Conservation (phyloP, 1,284 basidiomycete species). For the Lentinula novae-zelandiae region DNA sequence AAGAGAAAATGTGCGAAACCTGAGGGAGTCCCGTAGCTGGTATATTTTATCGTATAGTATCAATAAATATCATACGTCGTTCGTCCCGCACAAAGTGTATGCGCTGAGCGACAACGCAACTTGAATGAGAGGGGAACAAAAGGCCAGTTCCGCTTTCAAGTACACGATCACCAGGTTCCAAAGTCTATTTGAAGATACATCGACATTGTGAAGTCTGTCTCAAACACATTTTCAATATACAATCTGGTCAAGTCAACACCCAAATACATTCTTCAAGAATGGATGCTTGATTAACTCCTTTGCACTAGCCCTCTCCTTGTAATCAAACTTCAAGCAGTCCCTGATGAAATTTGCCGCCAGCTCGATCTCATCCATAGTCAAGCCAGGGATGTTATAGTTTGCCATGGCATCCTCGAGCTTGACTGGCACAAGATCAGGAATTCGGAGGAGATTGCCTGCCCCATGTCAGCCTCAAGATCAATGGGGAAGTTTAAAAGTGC, state of each 20-base stretch:
- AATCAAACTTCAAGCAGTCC: constrained; percentile 6
- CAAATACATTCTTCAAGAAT: background rate
- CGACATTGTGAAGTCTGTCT: too few species aligned
- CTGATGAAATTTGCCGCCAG: constrained; percentile 9
- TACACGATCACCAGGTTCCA: too few species aligned
- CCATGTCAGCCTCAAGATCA: background rate
- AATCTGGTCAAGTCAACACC: background rate
- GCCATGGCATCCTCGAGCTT: constrained; percentile 8
- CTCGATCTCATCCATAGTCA: constrained; percentile 1
- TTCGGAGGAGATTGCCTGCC: constrained; percentile 8
- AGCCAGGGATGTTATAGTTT: constrained; percentile 12
- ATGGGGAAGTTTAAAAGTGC: background rate
- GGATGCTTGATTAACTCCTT: background rate
- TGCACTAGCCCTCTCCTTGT: constrained; percentile 4
- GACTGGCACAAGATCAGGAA: constrained; percentile 7
- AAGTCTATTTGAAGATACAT: too few species aligned
- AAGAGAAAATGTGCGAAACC: constrained; percentile 91
- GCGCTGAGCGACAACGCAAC: too few species aligned
- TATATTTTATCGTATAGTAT: background rate
- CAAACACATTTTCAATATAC: too few species aligned
- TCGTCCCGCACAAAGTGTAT: too few species aligned
- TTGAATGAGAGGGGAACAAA: too few species aligned
- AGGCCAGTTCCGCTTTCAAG: too few species aligned
- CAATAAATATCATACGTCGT: too few species aligned
- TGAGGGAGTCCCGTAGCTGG: constrained; percentile 42